Conservation (phyloP, 768 basidiomycete species). For the Panellus pusillus region DNA sequence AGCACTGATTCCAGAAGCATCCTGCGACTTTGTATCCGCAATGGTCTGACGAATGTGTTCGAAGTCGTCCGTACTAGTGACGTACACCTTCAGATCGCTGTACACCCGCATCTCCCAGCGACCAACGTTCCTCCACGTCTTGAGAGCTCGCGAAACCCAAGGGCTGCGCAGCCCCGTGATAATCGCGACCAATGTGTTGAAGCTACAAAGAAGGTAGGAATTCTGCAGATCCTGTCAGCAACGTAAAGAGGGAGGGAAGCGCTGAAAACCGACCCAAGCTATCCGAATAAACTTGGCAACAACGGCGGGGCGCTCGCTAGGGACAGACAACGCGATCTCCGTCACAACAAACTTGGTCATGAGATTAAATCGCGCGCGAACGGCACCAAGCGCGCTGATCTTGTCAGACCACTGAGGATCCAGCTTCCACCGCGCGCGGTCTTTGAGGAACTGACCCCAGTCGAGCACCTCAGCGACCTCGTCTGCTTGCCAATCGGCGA, state of each 20-base stretch:
- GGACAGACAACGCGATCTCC: constrained; percentile 77
- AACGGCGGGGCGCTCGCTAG: constrained; percentile 60
- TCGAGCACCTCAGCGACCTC: constrained; percentile 72
- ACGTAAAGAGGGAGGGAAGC: constrained; percentile 1
- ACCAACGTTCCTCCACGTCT: constrained; percentile 65
- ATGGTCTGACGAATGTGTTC: constrained; percentile 70
- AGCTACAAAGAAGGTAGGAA: constrained; percentile 76
- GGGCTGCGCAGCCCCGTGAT: constrained; percentile 73
- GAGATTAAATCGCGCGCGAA: constrained; percentile 82
- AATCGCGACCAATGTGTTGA: constrained; percentile 76
- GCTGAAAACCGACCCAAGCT: constrained; percentile 64
- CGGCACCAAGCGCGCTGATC: constrained; percentile 69
- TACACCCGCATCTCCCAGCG: constrained; percentile 73
- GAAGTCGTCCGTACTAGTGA: constrained; percentile 67
- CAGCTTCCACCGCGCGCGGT: constrained; percentile 66
- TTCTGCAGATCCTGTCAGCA: constrained; percentile 48
- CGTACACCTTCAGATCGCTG: constrained; percentile 68
- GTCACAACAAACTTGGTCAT: constrained; percentile 78
- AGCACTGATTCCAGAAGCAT: constrained; percentile 54
- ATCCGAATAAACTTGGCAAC: constrained; percentile 82
- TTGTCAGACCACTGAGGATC: constrained; percentile 58
- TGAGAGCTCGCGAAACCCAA: constrained; percentile 68
- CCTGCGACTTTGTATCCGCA: constrained; percentile 63
- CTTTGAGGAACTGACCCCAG: constrained; percentile 81
- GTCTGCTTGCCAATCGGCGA: constrained; percentile 65